Base-by-base conservation (phyloP, 1,139 yeast species). In the Zygoascus hellenicus region DNA sequence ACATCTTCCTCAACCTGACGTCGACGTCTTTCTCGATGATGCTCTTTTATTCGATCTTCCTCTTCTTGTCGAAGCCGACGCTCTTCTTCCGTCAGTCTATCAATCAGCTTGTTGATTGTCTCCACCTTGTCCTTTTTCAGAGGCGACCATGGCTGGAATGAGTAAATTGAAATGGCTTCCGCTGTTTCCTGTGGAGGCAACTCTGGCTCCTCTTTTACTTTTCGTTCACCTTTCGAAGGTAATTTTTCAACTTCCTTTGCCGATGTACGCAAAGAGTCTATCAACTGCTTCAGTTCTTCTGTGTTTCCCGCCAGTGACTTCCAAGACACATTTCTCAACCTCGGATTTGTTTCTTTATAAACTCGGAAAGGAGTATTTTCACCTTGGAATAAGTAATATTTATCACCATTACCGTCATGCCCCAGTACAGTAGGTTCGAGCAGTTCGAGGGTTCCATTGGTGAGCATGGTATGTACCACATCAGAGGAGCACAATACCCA, bases 261-360 rank as follows among this genome's bases (percentile, higher is more conserved):
- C 9, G 43, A 19, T 9, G 13, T 41, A 13, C 17, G 26, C 9
- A 41, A 17, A 11, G 19, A 15, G 3, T 48, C 46, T 16, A 54
- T 51, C 31, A 66, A 54, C 9, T 38, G 35, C 14, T 52, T 52
- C 2, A 66, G 51, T 40, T 64, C 67, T 4, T 54, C 57, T 9
- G 53, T 48, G 13, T 50, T 45, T 22, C 61, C 55, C 2, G 70
- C 70, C 2, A 68, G 60, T 0, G 67, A 55, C 19, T 48, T 49
- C 72, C 72, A 68, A 29, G 54, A 53, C 2, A 64, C 68, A 1
- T 52, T 43, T 17, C 58, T 40, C 40, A 63, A 49, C 16, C 55
- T 52, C 10, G 66, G 62, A 48, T 66, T 65, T 6, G 68, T 55
- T 50, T 66, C 62, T 7, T 56, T 51, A 52, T 63, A 68, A 2